phyloP scores from a whole-genome alignment of 805 yeast species.

The Candida berthetii region DNA sequence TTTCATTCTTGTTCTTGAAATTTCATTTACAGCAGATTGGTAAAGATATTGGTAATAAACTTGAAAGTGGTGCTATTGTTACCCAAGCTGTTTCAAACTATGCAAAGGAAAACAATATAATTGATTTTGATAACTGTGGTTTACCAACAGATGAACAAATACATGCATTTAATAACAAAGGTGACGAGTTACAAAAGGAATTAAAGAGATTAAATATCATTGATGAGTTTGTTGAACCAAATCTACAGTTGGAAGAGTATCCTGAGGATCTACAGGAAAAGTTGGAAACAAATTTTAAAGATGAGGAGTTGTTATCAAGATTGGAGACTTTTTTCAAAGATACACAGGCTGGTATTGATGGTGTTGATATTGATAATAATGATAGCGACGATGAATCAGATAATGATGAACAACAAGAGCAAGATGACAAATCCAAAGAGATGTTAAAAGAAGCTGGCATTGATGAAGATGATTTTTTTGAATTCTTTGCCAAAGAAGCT shows the following conservation, averaged over 20 bases:
- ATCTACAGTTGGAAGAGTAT: slow-evolving; percentile 8
- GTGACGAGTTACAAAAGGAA: slow-evolving; percentile 22
- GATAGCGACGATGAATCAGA: slow-evolving; percentile 3
- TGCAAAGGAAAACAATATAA: neutral
- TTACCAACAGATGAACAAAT: slow-evolving; percentile 11
- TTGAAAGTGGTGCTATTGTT: slow-evolving; percentile 5
- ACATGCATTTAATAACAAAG: slow-evolving; percentile 7
- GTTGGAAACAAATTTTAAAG: slow-evolving; percentile 2
- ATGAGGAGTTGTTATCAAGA: slow-evolving; percentile 19
- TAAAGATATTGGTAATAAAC: neutral
- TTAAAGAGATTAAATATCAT: slow-evolving; percentile 16
- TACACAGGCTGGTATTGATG: slow-evolving; percentile 16
- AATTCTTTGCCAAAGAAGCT: slow-evolving; percentile 52
- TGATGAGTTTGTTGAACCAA: slow-evolving; percentile 13
- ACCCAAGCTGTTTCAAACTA: neutral
- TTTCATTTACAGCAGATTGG: slow-evolving; percentile 5
- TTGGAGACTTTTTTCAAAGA: slow-evolving; percentile 18
- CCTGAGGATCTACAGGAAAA: slow-evolving; percentile 1
- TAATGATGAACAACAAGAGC: slow-evolving; percentile 15
- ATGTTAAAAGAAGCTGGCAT: slow-evolving; percentile 27
- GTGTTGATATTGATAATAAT: slow-evolving; percentile 9
- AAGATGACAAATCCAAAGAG: slow-evolving; percentile 19
- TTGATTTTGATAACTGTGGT: neutral
- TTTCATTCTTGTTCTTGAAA: slow-evolving; percentile 11
- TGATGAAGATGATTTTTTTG: slow-evolving; percentile 67